Evolutionary conservation across 2,329 filamentous ascomycete species (phyloP).

Genomic region (Orbilia quercus): DNA sequence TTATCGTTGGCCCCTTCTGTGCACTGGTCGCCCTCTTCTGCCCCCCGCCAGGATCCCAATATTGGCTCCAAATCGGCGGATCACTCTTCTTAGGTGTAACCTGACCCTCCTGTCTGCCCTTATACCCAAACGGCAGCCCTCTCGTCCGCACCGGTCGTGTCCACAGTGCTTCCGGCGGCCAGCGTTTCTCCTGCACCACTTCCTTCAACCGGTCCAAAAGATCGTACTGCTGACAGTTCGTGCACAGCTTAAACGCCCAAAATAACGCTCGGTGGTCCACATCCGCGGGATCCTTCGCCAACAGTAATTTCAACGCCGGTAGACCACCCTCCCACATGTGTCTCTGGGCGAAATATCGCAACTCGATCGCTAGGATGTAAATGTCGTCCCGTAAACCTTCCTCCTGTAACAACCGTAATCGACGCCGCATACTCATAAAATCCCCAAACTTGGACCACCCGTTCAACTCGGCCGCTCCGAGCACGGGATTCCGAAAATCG

Average conservation of each 20-base stretch:
- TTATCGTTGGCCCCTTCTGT: neutral
- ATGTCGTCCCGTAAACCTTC: conserved; percentile 49
- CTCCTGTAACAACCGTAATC: conserved; percentile 42
- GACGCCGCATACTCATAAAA: conserved; percentile 51
- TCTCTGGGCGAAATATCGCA: conserved; percentile 46
- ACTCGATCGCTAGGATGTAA: conserved; percentile 45
- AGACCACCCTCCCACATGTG: conserved; percentile 54
- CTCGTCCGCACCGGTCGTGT: conserved; percentile 22
- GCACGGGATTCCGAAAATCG: conserved; percentile 46
- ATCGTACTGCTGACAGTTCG: conserved; percentile 44
- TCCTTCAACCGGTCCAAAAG: conserved; percentile 37
- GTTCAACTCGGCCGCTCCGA: conserved; percentile 44
- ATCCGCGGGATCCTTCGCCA: conserved; percentile 23
- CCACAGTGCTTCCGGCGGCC: conserved; percentile 44
- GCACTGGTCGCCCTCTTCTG: neutral
- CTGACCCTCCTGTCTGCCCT: conserved; percentile 24
- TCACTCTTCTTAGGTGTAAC: conserved; percentile 16
- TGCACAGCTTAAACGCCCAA: conserved; percentile 48
- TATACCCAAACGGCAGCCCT: conserved; percentile 46
- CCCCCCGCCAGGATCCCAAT: conserved; percentile 23
- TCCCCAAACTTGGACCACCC: conserved; percentile 53
- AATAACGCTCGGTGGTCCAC: conserved; percentile 46
- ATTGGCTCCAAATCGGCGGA: conserved; percentile 16
- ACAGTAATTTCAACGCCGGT: conserved; percentile 29
- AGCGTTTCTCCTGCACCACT: conserved; percentile 51